phyloP scores from a whole-genome alignment of 2,329 filamentous ascomycete species.

The Decorospora gaudefroyi region DNA sequence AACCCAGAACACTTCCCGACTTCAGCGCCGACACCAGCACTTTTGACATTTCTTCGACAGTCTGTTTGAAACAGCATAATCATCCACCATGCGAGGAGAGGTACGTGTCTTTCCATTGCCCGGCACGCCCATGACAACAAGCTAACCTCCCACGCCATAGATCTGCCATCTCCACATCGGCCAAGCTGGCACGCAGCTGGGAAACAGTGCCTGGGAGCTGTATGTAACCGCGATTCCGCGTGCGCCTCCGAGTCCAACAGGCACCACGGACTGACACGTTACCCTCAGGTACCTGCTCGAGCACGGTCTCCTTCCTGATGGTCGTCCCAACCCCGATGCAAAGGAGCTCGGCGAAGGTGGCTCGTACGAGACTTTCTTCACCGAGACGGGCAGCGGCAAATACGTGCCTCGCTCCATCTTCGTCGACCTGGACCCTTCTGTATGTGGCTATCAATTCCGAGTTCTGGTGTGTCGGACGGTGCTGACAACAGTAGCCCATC shows the following conservation, averaged over 20 bases:
- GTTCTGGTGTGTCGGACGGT: slow-evolving; percentile 1
- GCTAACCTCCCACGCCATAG: slow-evolving; percentile 47
- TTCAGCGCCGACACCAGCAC: slow-evolving; percentile 15
- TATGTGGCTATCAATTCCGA: slow-evolving; percentile 40
- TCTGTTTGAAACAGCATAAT: slow-evolving; percentile 45
- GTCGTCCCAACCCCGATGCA: slow-evolving; percentile 64
- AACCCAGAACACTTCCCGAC: slow-evolving; percentile 20
- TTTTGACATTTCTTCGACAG: slow-evolving; percentile 29
- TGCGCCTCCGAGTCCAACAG: slow-evolving; percentile 6
- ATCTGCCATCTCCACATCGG: slow-evolving; percentile 70
- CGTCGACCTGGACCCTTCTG: slow-evolving; percentile 72
- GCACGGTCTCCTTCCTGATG: slow-evolving; percentile 69
- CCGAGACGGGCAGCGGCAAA: slow-evolving; percentile 71
- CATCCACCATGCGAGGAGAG: slow-evolving; percentile 49
- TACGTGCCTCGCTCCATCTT: slow-evolving; percentile 74
- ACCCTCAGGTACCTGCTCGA: slow-evolving; percentile 69
- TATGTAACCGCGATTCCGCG: slow-evolving; percentile 52
- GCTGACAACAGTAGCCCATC: slow-evolving; percentile 57
- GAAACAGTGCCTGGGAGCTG: slow-evolving; percentile 77
- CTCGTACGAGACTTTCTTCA: slow-evolving; percentile 75
- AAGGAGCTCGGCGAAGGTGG: slow-evolving; percentile 65
- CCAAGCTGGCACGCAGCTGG: slow-evolving; percentile 74
- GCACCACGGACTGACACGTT: slow-evolving; percentile 29
- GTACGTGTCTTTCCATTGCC: slow-evolving; percentile 33
- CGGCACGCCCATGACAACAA: neutral